Evolutionary conservation across 2,329 filamentous ascomycete species (phyloP), one percentile per base, ranked within the genome.

Genomic region (Ceratocystis papillata): DNA sequence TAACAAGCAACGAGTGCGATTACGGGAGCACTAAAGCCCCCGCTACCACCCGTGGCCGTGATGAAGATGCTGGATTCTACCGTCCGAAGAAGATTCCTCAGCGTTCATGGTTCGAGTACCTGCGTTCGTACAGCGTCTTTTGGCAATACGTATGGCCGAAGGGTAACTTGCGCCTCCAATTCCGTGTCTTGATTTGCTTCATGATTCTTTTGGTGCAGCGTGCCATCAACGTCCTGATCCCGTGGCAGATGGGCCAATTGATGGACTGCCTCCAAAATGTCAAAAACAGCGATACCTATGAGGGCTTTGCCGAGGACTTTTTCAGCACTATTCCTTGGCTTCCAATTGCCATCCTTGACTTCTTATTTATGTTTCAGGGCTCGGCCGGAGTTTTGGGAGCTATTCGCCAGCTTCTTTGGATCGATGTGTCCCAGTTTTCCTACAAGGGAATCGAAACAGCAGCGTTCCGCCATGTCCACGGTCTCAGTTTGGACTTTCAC

Each of bases 71-170:
- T 8, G 90, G 89, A 5, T 97, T 96, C 80, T 95, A 95, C 74
- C 87, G 93, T 70, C 92, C 92, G 1, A 87, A 88, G 46, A 93
- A 90, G 69, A 83, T 90, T 7, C 92, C 90, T 2, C 88, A 89
- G 70, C 90, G 89, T 70, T 94, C 87, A 64, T 99, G 94, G 94
- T 96, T 89, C 85, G 92, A 97, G 73, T 99, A 99, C 74, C 79
- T 96, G 68, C 86, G 87, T 69, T 91, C 93, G 59, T 99, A 97
- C 75, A 89, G 87, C 12, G 80, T 96, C 63, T 96, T 99, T 76
- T 95, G 97, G 74, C 93, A 92, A 0, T 99, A 97, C 73, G 83
- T 97, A 67, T 99, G 94, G 94, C 94, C 94, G 0, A 88, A 86
- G 72, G 93, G 93, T 72, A 86, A 90, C 46, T 55, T 73, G 4